A percentile compares a stretch with the other conserved stretches of the same genome.
phyloP scores from a whole-genome alignment of 169 alveolate species.

The Perkinsus chesapeaki region DNA sequence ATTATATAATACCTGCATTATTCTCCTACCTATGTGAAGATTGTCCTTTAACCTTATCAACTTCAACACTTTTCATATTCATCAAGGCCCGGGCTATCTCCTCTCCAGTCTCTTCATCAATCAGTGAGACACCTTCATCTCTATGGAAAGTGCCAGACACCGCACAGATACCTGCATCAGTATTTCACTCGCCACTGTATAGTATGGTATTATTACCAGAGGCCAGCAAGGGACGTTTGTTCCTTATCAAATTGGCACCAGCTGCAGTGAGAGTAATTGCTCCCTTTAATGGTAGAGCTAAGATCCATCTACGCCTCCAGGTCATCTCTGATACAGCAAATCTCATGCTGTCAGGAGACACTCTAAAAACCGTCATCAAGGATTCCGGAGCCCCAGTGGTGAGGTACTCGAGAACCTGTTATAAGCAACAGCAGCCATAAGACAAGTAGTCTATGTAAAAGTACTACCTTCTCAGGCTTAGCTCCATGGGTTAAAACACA shows the following conservation, averaged over 20 bases:
- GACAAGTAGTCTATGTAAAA: not conserved
- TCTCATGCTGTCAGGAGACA: not conserved
- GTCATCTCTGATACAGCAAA: not conserved
- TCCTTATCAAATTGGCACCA: not conserved
- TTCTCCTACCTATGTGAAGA: not conserved
- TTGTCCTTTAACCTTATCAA: not conserved
- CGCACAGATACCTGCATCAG: not conserved
- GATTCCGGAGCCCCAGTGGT: not conserved
- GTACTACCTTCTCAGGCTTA: conserved; percentile 27
- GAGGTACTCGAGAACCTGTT: not conserved
- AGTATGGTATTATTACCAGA: not conserved
- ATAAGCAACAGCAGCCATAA: not conserved
- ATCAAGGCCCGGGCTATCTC: conserved; percentile 5
- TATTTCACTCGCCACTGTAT: not conserved
- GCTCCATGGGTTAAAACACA: conserved; percentile 34
- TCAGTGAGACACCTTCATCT: not conserved
- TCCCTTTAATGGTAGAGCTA: conserved; percentile 19
- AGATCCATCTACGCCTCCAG: conserved; percentile 19
- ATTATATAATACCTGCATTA: not conserved
- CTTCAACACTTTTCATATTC: not conserved
- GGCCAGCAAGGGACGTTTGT: conserved; percentile 7
- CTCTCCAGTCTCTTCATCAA: not conserved
- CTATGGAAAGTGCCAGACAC: conserved; percentile 2
- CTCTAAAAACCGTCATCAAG: not conserved
- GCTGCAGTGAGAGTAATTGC: not conserved